Evolutionary conservation across 108 stramenopile species (phyloP), one percentile per base, ranked within the genome.

Genomic region (Pelagomonas calceolata): DNA sequence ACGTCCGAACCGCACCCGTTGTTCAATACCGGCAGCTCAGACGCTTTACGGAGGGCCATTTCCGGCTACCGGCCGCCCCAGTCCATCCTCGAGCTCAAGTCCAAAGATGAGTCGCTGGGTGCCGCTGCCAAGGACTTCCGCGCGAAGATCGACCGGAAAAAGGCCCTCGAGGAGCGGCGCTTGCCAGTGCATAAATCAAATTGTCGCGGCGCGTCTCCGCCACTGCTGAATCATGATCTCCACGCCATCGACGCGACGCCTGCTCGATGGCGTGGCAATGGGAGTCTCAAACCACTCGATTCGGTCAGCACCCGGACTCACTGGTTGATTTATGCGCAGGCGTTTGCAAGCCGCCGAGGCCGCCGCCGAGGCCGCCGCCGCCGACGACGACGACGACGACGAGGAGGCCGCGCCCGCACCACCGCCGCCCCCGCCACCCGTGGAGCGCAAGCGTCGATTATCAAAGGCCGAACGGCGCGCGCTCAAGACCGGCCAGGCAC

Each of bases 381-480:
- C 12, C 26, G 43, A 69, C 32, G 69, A 69, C 30, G 69, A 32
- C 4, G 26, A 26, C 69, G 44, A 39, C 34, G 66, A 32, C 32
- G 17, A 9, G 18, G n/a, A 67, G 35, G 29, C 68, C 30, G 26
- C 34, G 37, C 64, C 36, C 32, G 60, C 4, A 18, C 34, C 63
- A 21, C 70, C 4, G 34, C 26, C 32, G 60, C 67, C 26, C 45
- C 63, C 66, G 32, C 26, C 21, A 15, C 12, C 5, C 5, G 36
- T 73, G 9, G 68, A 70, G 33, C 71, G 71, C 16, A 91, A 92
- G 68, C 81, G 90, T 21, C 88, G 90, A 43, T 76, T 98, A 34
- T 95, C 94, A 43, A 93, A 92, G 64, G 93, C 94, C 9, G 95
- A 96, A 75, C 80, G 95, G 4, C 89, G 86, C 68, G 83, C 84